A percentile compares a stretch with the other conserved stretches of the same genome.
Evolutionary conservation across 1,284 basidiomycete genomes (phyloP).

Genomic region (Leccinum glutinopallens): DNA sequence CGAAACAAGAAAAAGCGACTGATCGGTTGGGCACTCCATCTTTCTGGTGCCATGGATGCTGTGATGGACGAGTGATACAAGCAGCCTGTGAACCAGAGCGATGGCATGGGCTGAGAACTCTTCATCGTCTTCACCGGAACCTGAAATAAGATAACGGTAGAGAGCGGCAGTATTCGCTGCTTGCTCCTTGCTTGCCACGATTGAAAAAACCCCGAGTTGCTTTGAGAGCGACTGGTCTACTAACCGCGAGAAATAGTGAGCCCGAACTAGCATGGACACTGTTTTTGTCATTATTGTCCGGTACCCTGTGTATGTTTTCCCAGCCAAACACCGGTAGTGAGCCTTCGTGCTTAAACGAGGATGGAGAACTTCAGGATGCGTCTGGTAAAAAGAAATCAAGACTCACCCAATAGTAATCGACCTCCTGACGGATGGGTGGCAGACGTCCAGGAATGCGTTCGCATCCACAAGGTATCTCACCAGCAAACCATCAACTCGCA

Average conservation of each 20-base stretch:
- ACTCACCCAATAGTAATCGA: slow-evolving; percentile 5
- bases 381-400: no score
- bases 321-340: slow-evolving; percentile 3
- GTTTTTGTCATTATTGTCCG: slow-evolving; percentile 1
- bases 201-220: slow-evolving; percentile 3
- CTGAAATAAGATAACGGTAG: slow-evolving; percentile 5
- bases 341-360: slow-evolving; percentile 6
- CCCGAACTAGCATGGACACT: slow-evolving; percentile 2
- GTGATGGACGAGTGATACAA: slow-evolving; percentile 8
- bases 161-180: background rate
- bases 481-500: slow-evolving; percentile 2
- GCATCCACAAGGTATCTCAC: slow-evolving; percentile 6
- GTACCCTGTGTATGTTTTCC: background rate
- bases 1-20: background rate
- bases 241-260: slow-evolving; percentile 1
- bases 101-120: background rate
- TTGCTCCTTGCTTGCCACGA: background rate
- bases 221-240: background rate
- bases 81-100: background rate
- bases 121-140: background rate
- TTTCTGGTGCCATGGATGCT: slow-evolving; percentile 7
- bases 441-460: slow-evolving; percentile 10
- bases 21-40: slow-evolving; percentile 11
- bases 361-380: background rate
- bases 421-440: slow-evolving; percentile 9